Base-by-base conservation (phyloP, 2,329 filamentous ascomycete genomes). In the Sclerotinia nivalis region DNA sequence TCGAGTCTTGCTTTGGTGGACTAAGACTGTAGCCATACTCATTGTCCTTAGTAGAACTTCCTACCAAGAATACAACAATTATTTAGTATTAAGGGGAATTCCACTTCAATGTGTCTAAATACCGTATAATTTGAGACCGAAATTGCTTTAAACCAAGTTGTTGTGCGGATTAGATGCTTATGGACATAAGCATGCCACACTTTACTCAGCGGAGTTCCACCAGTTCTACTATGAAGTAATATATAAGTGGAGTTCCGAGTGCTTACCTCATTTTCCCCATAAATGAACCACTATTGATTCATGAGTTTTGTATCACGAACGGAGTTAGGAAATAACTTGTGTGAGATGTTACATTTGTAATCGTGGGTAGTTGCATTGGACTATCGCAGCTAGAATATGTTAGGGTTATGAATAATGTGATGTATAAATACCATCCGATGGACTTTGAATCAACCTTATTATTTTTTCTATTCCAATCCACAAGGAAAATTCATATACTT, bases 1-100 rank as follows among this genome's bases (percentile, higher is more conserved):
- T 31, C 69, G 56, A 50, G 65, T 70, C 18, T 31, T 61, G 50
- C 69, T 70, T 18, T 61, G 56, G 43, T 68, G 50, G 22, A 70
- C 65, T 20, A 47, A 61, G 18, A 47, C 43, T 5, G 45, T 54
- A 55, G 20, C 40, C 43, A 37, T 37, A 18, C 18, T 8, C 9
- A 22, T 31, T 40, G 18, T 47, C n/a, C 28, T 40, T 69, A 7
- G n/a, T 54, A 64, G 31, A 15, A 7, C 25, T 28, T 54, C 31
- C 20, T 25, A 62, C n/a, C 45, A 9, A 37, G 20, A 50, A n/a
- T 37, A 6, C 18, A 49, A 49, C 25, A 66, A 18, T 12, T 45
- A 8, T 47, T 34, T 20, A 20, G 9, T 40, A 8, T 56, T 56
- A n/a, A n/a, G 7, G 64, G 40, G 52, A 47, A 47, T 47, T 47